phyloP scores from a whole-genome alignment of 306 rosid species.

The Rosa multiflora region DNA sequence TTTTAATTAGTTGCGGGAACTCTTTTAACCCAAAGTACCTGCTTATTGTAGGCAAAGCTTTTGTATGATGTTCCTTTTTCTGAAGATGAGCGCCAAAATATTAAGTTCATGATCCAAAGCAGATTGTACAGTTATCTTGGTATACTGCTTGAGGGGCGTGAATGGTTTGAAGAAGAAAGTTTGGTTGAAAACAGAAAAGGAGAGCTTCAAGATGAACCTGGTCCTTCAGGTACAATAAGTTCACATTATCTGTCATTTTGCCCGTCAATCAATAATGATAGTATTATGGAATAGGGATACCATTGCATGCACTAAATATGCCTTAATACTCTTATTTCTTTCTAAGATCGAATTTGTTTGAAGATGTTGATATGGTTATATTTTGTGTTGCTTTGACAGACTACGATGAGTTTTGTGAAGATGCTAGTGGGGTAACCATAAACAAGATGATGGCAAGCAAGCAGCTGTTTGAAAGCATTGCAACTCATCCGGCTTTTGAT shows the following conservation, averaged over 20 bases:
- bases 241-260: not conserved
- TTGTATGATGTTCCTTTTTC: constrained; percentile 59
- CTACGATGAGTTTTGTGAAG: constrained; percentile 49
- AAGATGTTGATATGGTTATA: constrained; percentile 48
- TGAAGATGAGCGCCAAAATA: constrained; percentile 51
- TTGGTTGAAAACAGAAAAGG: constrained; percentile 35
- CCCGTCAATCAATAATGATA: not conserved
- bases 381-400: constrained; percentile 66
- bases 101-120: constrained; percentile 60
- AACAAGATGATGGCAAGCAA: constrained; percentile 70
- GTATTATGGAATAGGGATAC: not conserved
- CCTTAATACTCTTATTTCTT: not conserved
- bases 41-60: constrained; percentile 56
- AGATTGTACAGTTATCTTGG: constrained; percentile 55
- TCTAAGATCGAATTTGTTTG: constrained; percentile 40
- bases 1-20: not conserved
- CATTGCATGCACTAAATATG: not conserved
- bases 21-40: constrained; percentile 14
- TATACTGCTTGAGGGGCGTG: constrained; percentile 60
- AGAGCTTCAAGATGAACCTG: constrained; percentile 32
- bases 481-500: constrained; percentile 38
- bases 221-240: constrained; percentile 50
- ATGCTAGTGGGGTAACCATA: constrained; percentile 39
- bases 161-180: constrained; percentile 65
- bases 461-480: constrained; percentile 58